Base-by-base conservation (phyloP, 208 protist species). In the Wallacemonas collosoma region DNA sequence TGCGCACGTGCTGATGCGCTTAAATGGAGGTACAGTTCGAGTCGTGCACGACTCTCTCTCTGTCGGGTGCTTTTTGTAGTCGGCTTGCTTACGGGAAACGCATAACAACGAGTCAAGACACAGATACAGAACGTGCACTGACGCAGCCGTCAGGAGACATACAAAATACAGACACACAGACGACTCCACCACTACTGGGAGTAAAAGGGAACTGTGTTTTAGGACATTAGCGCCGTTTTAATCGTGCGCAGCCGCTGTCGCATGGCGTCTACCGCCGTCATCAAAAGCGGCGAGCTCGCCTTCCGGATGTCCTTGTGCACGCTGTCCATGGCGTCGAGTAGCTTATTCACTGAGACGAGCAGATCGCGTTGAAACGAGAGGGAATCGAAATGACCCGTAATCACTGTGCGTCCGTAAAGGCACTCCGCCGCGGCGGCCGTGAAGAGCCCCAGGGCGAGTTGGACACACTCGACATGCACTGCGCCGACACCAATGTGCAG, bases 401-500 rank as follows among this genome's bases (percentile, higher is more conserved):
- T 62, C 1, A 40, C 15, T 2, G 47, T 36, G 1, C 68, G 50
- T 0, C 72, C 41, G 6, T 36, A 14, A 4, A 73, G 40, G 15
- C 85, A 45, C 51, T 85, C 82, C 26, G 85, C 64, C 55, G 82
- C 75, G 1, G 71, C 79, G 8, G 79, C 40, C 4, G 69, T 68
- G 77, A 92, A 91, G 35, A 91, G 85, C 9, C 26, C 73, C 41
- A 89, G 76, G 12, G 89, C 79, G 6, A 94, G 75, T 63, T 94
- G 86, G 43, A 86, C 78, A 48, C 72, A 86, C 9, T 91, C 85
- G 7, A 90, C 48, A 61, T 91, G 86, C 35, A 85, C 55, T 38
- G 72, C 40, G 38, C 84, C 79, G 61, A 79, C 38, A 8, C 78
- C 77, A 14, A 56, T 43, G 9, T 63, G 45, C 8, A 67, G 67